A percentile compares a stretch with the other conserved stretches of the same genome.
phyloP scores from a whole-genome alignment of 176 grass and related monocot genomes.

The Eragrostis nindensis region DNA sequence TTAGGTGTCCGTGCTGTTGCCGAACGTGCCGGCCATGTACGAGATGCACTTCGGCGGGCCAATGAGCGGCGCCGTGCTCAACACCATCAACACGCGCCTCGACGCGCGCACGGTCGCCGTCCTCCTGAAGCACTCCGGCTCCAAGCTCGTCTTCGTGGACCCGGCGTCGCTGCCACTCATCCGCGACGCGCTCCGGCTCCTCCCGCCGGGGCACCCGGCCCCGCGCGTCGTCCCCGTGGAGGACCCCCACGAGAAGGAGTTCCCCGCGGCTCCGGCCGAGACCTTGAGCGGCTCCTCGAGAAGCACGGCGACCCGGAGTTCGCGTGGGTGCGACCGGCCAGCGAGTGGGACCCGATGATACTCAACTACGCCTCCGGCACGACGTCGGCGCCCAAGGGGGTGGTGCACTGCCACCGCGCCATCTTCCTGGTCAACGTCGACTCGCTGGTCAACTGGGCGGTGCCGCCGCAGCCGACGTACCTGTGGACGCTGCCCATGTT shows the following conservation, averaged over 20 bases:
- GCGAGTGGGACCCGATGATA: no score
- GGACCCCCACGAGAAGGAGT: slow-evolving; percentile 54
- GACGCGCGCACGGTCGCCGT: slow-evolving; percentile 76
- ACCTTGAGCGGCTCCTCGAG: slow-evolving; percentile 50
- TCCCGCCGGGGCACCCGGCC: slow-evolving; percentile 33
- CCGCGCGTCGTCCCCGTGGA: slow-evolving; percentile 72
- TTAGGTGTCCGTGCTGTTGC: slow-evolving; percentile 78
- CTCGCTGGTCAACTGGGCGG: no score
- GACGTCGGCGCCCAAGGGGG: no score
- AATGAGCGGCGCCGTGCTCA: slow-evolving; percentile 97
- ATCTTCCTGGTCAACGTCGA: no score
- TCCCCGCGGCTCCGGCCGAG: background rate
- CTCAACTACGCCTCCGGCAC: no score
- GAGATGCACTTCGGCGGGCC: slow-evolving; percentile 90
- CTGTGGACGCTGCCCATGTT: slow-evolving; percentile 93
- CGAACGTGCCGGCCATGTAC: slow-evolving; percentile 91
- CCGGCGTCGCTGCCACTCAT: slow-evolving; percentile 45
- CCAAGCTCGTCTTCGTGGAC: slow-evolving; percentile 72
- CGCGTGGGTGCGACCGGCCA: no score
- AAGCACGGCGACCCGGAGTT: background rate
- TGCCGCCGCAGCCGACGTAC: slow-evolving; percentile 49
- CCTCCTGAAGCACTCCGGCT: slow-evolving; percentile 67
- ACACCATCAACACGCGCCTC: slow-evolving; percentile 87
- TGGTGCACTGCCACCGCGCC: no score
- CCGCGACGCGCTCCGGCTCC: slow-evolving; percentile 49